A percentile compares a stretch with the other conserved stretches of the same genome.
Evolutionary conservation across 495 filamentous ascomycete species (phyloP).

Genomic region (Polyplosphaeria fusca): DNA sequence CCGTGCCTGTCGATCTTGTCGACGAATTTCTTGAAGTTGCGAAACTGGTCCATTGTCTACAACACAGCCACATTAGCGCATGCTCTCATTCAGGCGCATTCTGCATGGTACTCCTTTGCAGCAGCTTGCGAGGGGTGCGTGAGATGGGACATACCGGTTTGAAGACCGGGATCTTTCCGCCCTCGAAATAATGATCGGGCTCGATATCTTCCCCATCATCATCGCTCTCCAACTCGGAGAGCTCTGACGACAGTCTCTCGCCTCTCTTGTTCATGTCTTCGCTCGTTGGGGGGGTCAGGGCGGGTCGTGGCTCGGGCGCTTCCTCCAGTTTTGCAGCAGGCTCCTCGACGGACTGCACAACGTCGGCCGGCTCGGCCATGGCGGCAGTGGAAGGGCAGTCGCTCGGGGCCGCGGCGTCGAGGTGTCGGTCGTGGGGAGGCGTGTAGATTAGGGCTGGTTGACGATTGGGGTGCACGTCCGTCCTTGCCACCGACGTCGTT

Average conservation of each 20-base stretch:
- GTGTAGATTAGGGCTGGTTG: conserved; percentile 14
- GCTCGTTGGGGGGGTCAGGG: conserved; percentile 45
- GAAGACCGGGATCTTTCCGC: conserved; percentile 87
- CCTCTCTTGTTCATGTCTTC: conserved; percentile 43
- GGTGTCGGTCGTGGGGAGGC: background rate
- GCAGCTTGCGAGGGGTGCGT: background rate
- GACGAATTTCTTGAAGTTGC: conserved; percentile 84
- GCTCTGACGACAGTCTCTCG: conserved; percentile 37
- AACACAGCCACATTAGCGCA: conserved; percentile 12
- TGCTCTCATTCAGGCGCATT: background rate
- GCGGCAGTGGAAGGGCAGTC: no score
- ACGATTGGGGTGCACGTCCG: conserved; percentile 2
- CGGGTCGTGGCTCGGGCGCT: conserved; percentile 22
- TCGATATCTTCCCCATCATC: conserved; percentile 68
- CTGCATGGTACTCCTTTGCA: background rate
- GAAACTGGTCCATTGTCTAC: conserved; percentile 87
- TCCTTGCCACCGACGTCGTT: conserved; percentile 18
- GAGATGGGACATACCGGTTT: conserved; percentile 77
- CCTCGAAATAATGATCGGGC: conserved; percentile 83
- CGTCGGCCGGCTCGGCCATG: conserved; percentile 26
- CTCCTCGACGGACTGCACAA: conserved; percentile 30
- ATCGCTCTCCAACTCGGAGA: conserved; percentile 47
- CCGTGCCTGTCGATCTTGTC: conserved; percentile 87
- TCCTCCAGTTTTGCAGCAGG: conserved; percentile 19
- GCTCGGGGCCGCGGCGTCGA: no score